Evolutionary conservation across 2,329 filamentous ascomycete genomes (phyloP).

Genomic region (Colletotrichum agaves): DNA sequence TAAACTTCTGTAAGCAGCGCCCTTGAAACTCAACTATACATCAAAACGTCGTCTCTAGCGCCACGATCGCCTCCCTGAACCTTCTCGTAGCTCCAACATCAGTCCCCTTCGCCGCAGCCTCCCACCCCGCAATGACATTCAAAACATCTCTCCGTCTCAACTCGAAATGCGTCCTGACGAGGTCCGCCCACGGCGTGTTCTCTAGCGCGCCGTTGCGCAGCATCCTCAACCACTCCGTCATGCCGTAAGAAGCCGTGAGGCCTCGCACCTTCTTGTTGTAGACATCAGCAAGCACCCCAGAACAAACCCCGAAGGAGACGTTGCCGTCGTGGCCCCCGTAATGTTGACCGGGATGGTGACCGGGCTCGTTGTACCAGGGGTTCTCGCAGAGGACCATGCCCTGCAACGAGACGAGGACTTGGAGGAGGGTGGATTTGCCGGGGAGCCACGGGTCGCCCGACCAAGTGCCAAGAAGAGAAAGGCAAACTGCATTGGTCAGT

Average conservation of each 20-base stretch:
- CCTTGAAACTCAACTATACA: too few relatives aligned
- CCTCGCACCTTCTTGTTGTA: slow-evolving; percentile 46
- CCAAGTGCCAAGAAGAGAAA: slow-evolving; percentile 63
- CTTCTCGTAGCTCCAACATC: not conserved
- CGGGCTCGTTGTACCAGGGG: slow-evolving; percentile 67
- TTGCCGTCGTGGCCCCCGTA: too few relatives aligned
- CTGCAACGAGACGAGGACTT: slow-evolving; percentile 66
- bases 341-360: slow-evolving; percentile 40
- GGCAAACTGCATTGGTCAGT: slow-evolving; percentile 51
- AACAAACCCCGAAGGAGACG: too few relatives aligned
- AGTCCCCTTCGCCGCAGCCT: not conserved
- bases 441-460: slow-evolving; percentile 57
- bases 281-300: too few relatives aligned
- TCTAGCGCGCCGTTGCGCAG: not conserved
- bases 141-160: not conserved
- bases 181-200: not conserved
- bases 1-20: too few relatives aligned
- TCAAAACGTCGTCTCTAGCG: not conserved
- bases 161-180: slow-evolving; percentile 19
- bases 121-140: not conserved
- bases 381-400: slow-evolving; percentile 65
- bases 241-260: slow-evolving; percentile 45
- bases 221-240: slow-evolving; percentile 42
- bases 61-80: not conserved
- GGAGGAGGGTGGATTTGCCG: slow-evolving; percentile 59